Conservation (phyloP, 108 stramenopile genomes). For the Chaetoceros muelleri region DNA sequence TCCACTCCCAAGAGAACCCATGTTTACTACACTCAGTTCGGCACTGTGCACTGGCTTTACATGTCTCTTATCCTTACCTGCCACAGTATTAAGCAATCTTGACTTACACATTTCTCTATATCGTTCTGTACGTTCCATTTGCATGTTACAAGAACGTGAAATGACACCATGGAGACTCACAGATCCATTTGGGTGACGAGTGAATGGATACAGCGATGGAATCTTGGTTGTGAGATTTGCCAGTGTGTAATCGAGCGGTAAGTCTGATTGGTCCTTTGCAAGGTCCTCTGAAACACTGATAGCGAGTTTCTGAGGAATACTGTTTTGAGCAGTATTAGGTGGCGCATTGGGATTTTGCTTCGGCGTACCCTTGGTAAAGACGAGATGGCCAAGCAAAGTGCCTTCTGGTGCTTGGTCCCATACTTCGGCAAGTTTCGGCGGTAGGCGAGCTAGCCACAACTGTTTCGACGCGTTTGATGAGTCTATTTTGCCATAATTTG, state of each 20-base stretch:
- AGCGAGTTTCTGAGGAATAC: constrained; percentile 17
- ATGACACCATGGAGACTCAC: constrained; percentile 64
- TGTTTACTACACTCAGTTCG: background rate
- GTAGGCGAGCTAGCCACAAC: constrained; percentile 64
- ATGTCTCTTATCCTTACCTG: background rate
- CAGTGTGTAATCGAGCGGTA: constrained; percentile 71
- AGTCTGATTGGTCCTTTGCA: constrained; percentile 25
- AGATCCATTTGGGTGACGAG: constrained; percentile 44
- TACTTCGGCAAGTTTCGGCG: constrained; percentile 49
- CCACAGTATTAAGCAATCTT: constrained; percentile 32
- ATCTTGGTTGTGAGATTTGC: constrained; percentile 80
- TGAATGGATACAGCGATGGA: constrained; percentile 65
- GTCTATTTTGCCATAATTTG: constrained; percentile 26
- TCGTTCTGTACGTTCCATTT: constrained; percentile 48
- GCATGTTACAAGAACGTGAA: constrained; percentile 57
- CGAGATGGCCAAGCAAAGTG: constrained; percentile 65
- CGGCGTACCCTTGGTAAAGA: constrained; percentile 62
- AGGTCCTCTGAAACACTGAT: constrained; percentile 4
- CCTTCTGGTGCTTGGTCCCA: constrained; percentile 74
- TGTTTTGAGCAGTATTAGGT: constrained; percentile 9
- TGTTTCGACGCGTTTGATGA: constrained; percentile 14
- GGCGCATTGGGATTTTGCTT: constrained; percentile 8
- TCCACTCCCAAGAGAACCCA: background rate
- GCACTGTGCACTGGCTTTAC: background rate
- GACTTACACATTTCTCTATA: constrained; percentile 57